Base-by-base conservation (phyloP, 305 asterid species). In the Petunia hybrid region DNA sequence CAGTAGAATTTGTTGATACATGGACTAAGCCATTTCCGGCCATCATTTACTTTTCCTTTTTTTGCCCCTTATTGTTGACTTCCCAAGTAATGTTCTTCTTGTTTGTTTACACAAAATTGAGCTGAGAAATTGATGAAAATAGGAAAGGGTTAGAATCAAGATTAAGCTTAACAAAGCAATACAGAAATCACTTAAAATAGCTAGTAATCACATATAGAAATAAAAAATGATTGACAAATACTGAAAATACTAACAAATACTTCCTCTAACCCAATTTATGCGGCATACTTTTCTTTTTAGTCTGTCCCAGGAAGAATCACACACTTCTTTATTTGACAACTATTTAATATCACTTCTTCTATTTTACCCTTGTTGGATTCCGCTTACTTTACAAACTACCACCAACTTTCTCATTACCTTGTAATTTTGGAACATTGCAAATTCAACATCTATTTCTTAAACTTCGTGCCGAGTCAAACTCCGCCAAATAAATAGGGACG, bases 21-120 rank as follows among this genome's bases (percentile, higher is more conserved):
- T 82, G 87, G 78, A 80, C 69, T 78, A 88, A 48, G 41, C 92
- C 80, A 84, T 86, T 90, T 78, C 89, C 93, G 46, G 82, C 89
- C 98, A 93, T 94, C 71, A n/a, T 78, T 22, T 57, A 5, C 38
- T 57, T 70, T 41, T 38, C 1, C 31, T 22, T 22, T 22, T 22
- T 22, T 22, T 22, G 31, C 31, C 31, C 31, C 31, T 14, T 53
- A 57, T 64, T 13, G 9, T 36, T 36, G 16, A 8, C 68, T 6
- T 63, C 60, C 36, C 66, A 61, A 60, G 10, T 42, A 56, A 67
- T 68, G 64, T 38, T 46, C 38, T 66, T 78, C 35, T 57, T 10
- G 78, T 73, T 12, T 0, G 31, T 73, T 12, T 0, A 51, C 46
- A 6, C 1, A 53, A 51, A 73, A 35, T 51, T 73, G 14, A 73